Evolutionary conservation across 192 early-diverging fungal species (phyloP), one percentile per base, ranked within the genome.

Genomic region (Piromyces finnis): DNA sequence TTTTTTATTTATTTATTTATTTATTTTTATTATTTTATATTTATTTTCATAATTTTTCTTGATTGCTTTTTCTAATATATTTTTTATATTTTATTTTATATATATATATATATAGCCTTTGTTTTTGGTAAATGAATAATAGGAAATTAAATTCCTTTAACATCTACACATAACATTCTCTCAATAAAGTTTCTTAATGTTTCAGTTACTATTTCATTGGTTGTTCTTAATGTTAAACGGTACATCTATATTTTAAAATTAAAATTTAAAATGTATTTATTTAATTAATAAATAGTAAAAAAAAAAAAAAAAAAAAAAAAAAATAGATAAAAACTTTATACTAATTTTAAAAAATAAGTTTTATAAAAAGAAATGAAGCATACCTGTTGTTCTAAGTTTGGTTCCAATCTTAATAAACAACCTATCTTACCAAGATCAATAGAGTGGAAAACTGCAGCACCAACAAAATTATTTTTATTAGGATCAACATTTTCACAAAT

Each of bases 401-500:
- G 78, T 84, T 99, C 98, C 27, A 98, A 83, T 29, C 98, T 88
- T 82, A 95, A 83, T 79, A 99, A 86, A 85, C 94, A 95, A 26
- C 97, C 97, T 79, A 97, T 91, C 81, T 96, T 94, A 35, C 95
- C 96, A 22, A 87, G 86, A 28, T 82, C 83, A 51, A 90, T 88
- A 27, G 93, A 87, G 79, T 90, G 92, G 68, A 95, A 92, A 77
- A 99, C 94, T 78, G 94, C 94, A 0, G 95, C 95, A 15, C 91
- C 94, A 11, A 97, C 95, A 81, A 95, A 84, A 82, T 98, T 99
- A 83, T 89, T 89, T 5, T 93, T 91, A 80, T 94, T 97, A 9
- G 94, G 94, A 84, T 99, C 97, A 16, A 95, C 92, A 28, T 89
- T 92, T 29, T 93, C 86, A 59, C 96, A 88, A 77, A 96, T 82